Percentiles rank a stretch among this genome's conserved stretches.
These are phyloP conservation scores for Chrysoporthe puriensis DNA, from an alignment of 2,329 filamentous ascomycete species.

Conservation along the genomic window DNA sequence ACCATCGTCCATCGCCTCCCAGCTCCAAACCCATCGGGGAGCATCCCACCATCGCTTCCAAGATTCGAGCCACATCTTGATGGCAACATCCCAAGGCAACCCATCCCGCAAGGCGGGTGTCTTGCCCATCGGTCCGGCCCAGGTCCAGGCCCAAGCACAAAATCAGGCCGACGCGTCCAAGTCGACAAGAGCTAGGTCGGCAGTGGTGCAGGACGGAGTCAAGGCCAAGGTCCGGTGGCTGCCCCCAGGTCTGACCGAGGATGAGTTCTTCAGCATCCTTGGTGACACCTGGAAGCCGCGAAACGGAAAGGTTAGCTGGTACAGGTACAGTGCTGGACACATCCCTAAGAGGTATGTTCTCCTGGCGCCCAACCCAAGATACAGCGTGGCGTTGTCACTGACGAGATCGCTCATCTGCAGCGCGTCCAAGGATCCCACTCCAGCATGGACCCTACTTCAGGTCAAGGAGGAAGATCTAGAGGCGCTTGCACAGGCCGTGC, in stretches of 20 bases:
- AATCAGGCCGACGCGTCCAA: slow-evolving; percentile 42
- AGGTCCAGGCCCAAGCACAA: slow-evolving; percentile 36
- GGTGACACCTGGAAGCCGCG: slow-evolving; percentile 82
- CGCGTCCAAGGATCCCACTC: slow-evolving; percentile 81
- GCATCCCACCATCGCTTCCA: not conserved
- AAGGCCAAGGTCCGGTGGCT: slow-evolving; percentile 86
- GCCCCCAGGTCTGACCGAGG: slow-evolving; percentile 80
- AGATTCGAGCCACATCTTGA: slow-evolving; percentile 15
- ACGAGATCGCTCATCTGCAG: slow-evolving; percentile 45
- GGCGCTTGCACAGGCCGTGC: slow-evolving; percentile 71
- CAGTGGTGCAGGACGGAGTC: slow-evolving; percentile 54
- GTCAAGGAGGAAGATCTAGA: slow-evolving; percentile 72
- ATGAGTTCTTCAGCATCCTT: slow-evolving; percentile 73
- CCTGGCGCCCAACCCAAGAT: not conserved
- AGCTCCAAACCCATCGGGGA: not conserved
- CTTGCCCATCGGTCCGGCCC: slow-evolving; percentile 51
- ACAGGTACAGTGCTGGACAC: slow-evolving; percentile 68
- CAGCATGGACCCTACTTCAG: slow-evolving; percentile 81
- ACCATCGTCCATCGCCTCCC: not conserved
- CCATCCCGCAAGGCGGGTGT: slow-evolving; percentile 50
- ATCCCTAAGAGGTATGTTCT: slow-evolving; percentile 78
- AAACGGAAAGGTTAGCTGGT: slow-evolving; percentile 85
- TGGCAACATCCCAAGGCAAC: slow-evolving; percentile 35
- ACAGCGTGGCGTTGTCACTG: slow-evolving; percentile 4
- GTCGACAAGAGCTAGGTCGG: slow-evolving; percentile 50